These are phyloP conservation scores for Mucor plumbeus DNA, from an alignment of 371 early-diverging fungal species.

Conservation along the genomic window DNA sequence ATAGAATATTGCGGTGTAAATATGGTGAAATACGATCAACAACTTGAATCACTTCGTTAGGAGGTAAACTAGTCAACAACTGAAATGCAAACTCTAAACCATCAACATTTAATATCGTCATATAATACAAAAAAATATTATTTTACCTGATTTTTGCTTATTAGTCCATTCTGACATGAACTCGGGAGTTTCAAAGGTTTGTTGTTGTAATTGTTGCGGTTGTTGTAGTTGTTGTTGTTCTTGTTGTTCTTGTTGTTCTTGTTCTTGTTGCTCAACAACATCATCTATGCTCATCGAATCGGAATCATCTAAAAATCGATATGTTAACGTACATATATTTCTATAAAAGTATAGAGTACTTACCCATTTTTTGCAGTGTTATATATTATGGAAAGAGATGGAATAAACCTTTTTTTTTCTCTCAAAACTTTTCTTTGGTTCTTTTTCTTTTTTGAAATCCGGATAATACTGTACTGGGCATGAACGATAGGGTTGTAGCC, in stretches of 20 bases:
- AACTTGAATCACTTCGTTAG: conserved; percentile 15
- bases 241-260: no score
- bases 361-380: no score
- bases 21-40: conserved; percentile 54
- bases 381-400: no score
- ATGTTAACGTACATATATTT: no score
- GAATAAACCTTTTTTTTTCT: no score
- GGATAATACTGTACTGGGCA: no score
- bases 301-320: background rate
- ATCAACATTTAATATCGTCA: background rate
- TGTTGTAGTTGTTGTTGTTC: no score
- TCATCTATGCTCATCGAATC: background rate
- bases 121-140: background rate
- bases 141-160: conserved; percentile 63
- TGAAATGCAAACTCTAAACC: conserved; percentile 24
- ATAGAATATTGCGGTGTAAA: conserved; percentile 64
- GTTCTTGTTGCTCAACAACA: background rate
- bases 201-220: no score
- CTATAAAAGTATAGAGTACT: no score
- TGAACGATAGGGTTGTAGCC: no score
- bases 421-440: no score
- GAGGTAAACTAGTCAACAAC: conserved; percentile 22
- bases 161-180: conserved; percentile 58
- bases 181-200: conserved; percentile 16
- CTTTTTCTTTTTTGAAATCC: no score